Conservation (phyloP, 495 filamentous ascomycete genomes). For the Xylaria flabelliformis region DNA sequence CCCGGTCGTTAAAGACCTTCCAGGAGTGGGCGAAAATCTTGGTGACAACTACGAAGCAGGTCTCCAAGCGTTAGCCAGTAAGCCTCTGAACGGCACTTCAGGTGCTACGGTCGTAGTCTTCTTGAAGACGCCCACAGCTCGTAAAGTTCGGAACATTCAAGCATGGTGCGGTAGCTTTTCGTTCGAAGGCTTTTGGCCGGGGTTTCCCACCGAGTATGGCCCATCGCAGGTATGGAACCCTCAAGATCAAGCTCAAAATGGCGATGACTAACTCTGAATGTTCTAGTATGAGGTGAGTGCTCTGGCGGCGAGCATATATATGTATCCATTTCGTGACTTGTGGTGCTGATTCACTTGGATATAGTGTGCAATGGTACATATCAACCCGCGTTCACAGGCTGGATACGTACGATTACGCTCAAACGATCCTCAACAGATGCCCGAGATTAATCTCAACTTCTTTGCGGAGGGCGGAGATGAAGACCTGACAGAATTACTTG, state of each 20-base stretch:
- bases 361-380: conserved; percentile 53
- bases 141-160: conserved; percentile 53
- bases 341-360: neutral
- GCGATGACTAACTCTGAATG: neutral
- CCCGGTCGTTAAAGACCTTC: conserved; percentile 54
- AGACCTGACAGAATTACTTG: conserved; percentile 57
- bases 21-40: conserved; percentile 65
- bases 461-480: conserved; percentile 51
- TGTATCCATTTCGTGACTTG: neutral
- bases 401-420: conserved; percentile 58
- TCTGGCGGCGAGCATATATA: neutral
- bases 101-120: conserved; percentile 44
- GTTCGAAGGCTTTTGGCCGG: conserved; percentile 58
- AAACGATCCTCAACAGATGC: conserved; percentile 59
- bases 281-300: conserved; percentile 35
- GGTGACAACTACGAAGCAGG: conserved; percentile 62
- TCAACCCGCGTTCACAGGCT: conserved; percentile 56
- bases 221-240: conserved; percentile 34
- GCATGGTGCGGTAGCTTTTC: conserved; percentile 54
- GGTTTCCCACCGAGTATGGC: conserved; percentile 52
- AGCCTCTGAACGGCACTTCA: conserved; percentile 37
- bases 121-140: conserved; percentile 51
- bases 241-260: neutral
- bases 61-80: conserved; percentile 41
- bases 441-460: conserved; percentile 64